Base-by-base conservation (phyloP, 1,284 basidiomycete genomes). In the Mycosarcoma maydis region DNA sequence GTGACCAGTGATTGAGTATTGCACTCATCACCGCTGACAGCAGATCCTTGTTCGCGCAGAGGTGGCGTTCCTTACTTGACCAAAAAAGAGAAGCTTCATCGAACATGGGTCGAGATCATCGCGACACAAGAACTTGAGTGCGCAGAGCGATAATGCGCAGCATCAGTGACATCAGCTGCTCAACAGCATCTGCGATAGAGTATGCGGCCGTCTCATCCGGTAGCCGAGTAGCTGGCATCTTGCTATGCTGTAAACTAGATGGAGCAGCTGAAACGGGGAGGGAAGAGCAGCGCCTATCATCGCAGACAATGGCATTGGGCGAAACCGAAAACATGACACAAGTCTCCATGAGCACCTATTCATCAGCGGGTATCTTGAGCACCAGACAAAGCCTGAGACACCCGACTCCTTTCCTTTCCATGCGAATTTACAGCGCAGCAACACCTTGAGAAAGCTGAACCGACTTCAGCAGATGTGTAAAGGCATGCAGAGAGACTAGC, bases 251-350 rank as follows among this genome's bases (percentile, higher is more conserved):
- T 26, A 42, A 53, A 40, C 5, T 14, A 60, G 52, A 68, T 53
- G 66, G 55, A 72, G 67, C 57, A 61, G 42, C 62, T 32, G 33
- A 45, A 42, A 64, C 50, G 56, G 52, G 52, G 52, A 57, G 50
- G 50, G 32, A 45, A 30, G 19, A 50, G 38, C 13, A 19, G 37
- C 33, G 34, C 30, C 24, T 19, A 37, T 45, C 29, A 33, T 24
- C 17, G 41, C 16, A 24, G 36, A 29, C 27, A 41, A 33, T 19
- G 22, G 50, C 37, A 38, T 27, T 23, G 5, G 24, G n/a, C 17
- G 36, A 56, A 52, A 20, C 22, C 24, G n/a, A 33, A 36, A 26
- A 16, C 33, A 34, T 6, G 16, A 16, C 16, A 16, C 54, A 17
- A 2, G 8, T 38, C 17, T 41, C 20, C 30, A 16, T 22, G 8